These are phyloP conservation scores for Gaertneriomyces sp. DNA, from an alignment of 192 early-diverging fungal species.

Conservation along the genomic window DNA sequence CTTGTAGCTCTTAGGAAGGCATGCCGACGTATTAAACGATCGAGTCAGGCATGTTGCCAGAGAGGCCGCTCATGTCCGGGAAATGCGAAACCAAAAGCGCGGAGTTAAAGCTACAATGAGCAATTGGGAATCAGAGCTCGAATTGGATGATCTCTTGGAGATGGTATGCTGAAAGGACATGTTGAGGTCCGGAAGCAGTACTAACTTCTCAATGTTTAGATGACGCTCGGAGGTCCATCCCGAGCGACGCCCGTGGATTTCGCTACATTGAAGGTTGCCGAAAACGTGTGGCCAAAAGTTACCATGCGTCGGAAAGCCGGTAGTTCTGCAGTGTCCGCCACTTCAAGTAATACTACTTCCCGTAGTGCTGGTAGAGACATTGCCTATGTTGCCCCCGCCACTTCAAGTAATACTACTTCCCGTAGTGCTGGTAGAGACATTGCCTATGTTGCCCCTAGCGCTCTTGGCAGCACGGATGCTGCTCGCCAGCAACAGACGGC, in stretches of 20 bases:
- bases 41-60: too few relatives aligned
- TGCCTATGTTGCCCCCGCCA: not conserved
- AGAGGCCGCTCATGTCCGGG: too few relatives aligned
- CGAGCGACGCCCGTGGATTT: not conserved
- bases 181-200: not conserved
- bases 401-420: not conserved
- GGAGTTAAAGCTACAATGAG: not conserved
- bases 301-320: not conserved
- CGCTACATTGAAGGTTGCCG: not conserved
- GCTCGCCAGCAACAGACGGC: not conserved
- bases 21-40: too few relatives aligned
- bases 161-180: constrained; percentile 1
- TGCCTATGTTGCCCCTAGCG: not conserved
- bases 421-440: too few relatives aligned
- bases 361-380: too few relatives aligned
- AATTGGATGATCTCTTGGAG: not conserved
- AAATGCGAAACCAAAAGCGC: too few relatives aligned
- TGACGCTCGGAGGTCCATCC: not conserved
- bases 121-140: not conserved
- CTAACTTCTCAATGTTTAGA: too few relatives aligned
- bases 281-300: not conserved
- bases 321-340: not conserved
- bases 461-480: not conserved
- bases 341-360: not conserved
- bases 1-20: too few relatives aligned